These are phyloP conservation scores for Euryodendron excelsum DNA, from an alignment of 148 eudicot species.

Conservation along the genomic window DNA sequence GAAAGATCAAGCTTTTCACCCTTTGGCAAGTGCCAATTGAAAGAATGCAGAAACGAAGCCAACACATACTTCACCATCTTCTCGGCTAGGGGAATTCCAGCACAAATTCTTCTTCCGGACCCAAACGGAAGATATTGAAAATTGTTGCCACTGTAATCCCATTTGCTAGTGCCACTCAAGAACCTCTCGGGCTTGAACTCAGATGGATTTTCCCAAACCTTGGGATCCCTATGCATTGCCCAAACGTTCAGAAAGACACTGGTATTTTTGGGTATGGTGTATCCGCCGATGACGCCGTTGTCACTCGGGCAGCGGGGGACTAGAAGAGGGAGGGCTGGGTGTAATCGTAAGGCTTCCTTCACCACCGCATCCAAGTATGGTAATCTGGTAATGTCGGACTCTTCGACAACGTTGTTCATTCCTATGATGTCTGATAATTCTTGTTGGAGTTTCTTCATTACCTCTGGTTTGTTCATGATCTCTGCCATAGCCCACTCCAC, in stretches of 20 bases:
- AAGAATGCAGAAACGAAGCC: conserved; percentile 39
- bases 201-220: conserved; percentile 10
- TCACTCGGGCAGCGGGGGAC: conserved; percentile 27
- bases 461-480: conserved; percentile 23
- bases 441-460: conserved; percentile 26
- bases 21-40: conserved; percentile 32
- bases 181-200: conserved; percentile 34
- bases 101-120: conserved; percentile 48
- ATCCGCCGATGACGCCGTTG: conserved; percentile 24
- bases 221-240: conserved; percentile 34
- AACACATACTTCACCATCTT: conserved; percentile 24
- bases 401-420: conserved; percentile 27
- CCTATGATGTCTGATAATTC: conserved; percentile 33
- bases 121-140: conserved; percentile 45
- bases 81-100: conserved; percentile 35
- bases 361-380: conserved; percentile 37
- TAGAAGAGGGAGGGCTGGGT: conserved; percentile 29
- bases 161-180: neutral
- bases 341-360: conserved; percentile 41
- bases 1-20: conserved; percentile 30
- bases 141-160: conserved; percentile 33
- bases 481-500: conserved; percentile 46
- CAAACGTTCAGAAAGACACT: conserved; percentile 24
- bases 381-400: conserved; percentile 26
- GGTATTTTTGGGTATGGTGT: conserved; percentile 24